A percentile compares a stretch with the other conserved stretches of the same genome.
Conservation (phyloP, 495 filamentous ascomycete species). For the Apiosordaria backusii region DNA sequence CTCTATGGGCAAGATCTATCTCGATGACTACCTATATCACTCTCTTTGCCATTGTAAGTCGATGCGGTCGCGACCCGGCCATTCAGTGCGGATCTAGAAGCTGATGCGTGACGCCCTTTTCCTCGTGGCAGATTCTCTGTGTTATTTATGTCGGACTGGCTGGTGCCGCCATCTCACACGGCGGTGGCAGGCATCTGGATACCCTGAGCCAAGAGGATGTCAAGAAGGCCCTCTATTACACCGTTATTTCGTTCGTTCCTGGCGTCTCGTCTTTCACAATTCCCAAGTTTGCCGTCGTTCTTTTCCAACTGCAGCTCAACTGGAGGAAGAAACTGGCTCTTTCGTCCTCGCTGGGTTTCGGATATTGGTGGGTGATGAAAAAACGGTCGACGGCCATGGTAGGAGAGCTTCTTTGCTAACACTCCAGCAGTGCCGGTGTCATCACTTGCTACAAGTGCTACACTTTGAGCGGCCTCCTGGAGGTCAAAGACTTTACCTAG, state of each 20-base stretch:
- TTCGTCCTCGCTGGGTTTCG: conserved; percentile 24
- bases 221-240: conserved; percentile 17
- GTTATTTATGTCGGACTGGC: conserved; percentile 20
- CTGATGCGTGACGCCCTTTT: neutral
- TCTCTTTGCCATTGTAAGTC: conserved; percentile 13
- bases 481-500: conserved; percentile 23
- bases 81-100: neutral
- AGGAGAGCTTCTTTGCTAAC: neutral
- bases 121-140: conserved; percentile 10
- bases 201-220: conserved; percentile 17
- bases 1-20: conserved; percentile 11
- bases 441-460: conserved; percentile 26
- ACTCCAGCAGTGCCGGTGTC: conserved; percentile 18
- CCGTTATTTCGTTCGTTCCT: conserved; percentile 27
- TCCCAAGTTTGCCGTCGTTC: conserved; percentile 27
- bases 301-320: conserved; percentile 17
- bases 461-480: conserved; percentile 17
- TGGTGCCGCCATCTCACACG: conserved; percentile 16
- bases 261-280: conserved; percentile 25
- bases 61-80: too few relatives aligned
- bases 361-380: too few relatives aligned
- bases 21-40: conserved; percentile 19
- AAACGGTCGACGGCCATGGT: conserved; percentile 8
- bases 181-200: conserved; percentile 21
- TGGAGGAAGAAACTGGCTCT: conserved; percentile 30